Percentiles rank a stretch among this genome's conserved stretches.
Conservation (phyloP, 352 stramenopile species). For the Peronospora farinosa region DNA sequence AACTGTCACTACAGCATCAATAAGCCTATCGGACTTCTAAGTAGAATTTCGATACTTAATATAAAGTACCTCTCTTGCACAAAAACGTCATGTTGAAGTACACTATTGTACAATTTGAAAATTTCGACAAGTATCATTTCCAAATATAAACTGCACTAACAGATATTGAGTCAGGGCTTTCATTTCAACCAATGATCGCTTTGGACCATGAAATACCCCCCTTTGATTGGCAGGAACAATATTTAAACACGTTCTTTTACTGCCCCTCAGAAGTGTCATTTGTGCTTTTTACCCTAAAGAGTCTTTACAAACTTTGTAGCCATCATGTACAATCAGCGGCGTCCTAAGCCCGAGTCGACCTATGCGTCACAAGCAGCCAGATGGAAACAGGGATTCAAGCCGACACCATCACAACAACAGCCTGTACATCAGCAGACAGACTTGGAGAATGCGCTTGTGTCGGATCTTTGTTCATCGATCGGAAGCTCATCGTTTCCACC, state of each 20-base stretch:
- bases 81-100: too few relatives aligned
- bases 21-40: too few relatives aligned
- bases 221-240: background rate
- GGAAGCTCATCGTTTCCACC: slow-evolving; percentile 79
- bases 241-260: too few relatives aligned
- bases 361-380: slow-evolving; percentile 70
- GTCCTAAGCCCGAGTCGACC: slow-evolving; percentile 35
- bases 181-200: background rate
- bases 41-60: too few relatives aligned
- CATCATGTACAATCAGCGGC: slow-evolving; percentile 31
- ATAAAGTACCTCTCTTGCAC: too few relatives aligned
- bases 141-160: too few relatives aligned
- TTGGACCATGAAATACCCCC: background rate
- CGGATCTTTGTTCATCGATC: slow-evolving; percentile 69
- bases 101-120: too few relatives aligned
- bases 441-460: slow-evolving; percentile 62
- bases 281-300: background rate
- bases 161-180: too few relatives aligned
- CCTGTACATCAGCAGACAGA: slow-evolving; percentile 33
- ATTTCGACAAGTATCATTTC: too few relatives aligned
- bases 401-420: background rate
- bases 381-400: slow-evolving; percentile 73
- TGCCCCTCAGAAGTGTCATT: slow-evolving; percentile 11
- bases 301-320: background rate
- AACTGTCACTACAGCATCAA: too few relatives aligned